phyloP scores from a whole-genome alignment of 805 yeast genomes.

The Zygotorulaspora florentina region DNA sequence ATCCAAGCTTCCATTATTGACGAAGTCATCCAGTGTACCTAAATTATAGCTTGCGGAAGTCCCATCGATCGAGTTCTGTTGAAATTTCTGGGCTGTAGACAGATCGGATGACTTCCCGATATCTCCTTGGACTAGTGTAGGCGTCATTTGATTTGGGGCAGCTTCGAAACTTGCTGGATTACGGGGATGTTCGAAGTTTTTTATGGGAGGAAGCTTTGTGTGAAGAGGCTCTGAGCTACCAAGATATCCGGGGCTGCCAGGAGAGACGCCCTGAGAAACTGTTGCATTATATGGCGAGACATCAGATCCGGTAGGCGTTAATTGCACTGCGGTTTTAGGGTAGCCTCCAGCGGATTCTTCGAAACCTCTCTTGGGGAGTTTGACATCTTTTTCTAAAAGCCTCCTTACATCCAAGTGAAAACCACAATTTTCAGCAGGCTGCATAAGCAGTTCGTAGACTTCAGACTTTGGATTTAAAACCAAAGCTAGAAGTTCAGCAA shows the following conservation, averaged over 20 bases:
- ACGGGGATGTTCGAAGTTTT: neutral
- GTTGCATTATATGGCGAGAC: neutral
- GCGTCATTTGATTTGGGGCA: neutral
- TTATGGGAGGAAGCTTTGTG: constrained; percentile 6
- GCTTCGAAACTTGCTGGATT: too few relatives aligned
- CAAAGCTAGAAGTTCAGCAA: constrained; percentile 11
- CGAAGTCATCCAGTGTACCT: constrained; percentile 34
- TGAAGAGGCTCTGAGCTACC: neutral
- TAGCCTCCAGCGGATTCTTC: neutral
- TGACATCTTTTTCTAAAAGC: constrained; percentile 16
- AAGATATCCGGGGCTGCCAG: neutral
- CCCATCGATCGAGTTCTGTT: neutral
- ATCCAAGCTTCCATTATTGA: constrained; percentile 28
- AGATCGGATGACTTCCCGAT: neutral
- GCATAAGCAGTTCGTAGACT: constrained; percentile 22
- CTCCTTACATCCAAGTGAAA: constrained; percentile 25
- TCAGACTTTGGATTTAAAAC: constrained; percentile 24
- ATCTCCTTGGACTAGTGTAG: neutral
- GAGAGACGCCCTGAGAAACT: neutral
- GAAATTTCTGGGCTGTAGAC: neutral
- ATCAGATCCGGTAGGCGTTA: constrained; percentile 4
- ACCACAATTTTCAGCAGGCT: constrained; percentile 27
- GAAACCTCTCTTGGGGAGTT: neutral
- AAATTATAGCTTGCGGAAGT: constrained; percentile 17
- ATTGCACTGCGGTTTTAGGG: constrained; percentile 11